Conservation (phyloP, 2,329 filamentous ascomycete genomes). For the Ophiostoma perfectum region DNA sequence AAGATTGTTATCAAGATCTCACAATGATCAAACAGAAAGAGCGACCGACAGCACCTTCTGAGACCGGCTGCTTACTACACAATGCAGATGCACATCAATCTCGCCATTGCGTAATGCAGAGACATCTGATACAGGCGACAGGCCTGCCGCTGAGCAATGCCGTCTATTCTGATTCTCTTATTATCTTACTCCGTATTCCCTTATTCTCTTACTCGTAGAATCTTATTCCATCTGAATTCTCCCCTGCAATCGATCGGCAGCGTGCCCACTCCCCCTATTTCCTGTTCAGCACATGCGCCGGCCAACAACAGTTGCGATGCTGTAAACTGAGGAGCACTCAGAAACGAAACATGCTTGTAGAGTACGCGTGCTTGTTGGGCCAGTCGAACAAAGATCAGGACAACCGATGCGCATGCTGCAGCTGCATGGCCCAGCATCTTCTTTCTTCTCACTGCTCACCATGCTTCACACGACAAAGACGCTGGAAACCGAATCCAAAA, state of each 20-base stretch:
- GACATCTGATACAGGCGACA: too few relatives aligned
- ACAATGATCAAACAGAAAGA: background rate
- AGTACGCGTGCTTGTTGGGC: too few relatives aligned
- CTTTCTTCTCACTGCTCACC: background rate
- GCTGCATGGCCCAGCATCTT: background rate
- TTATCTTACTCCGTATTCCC: background rate
- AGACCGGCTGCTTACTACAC: too few relatives aligned
- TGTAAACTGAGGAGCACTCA: too few relatives aligned
- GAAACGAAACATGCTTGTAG: too few relatives aligned
- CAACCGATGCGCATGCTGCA: background rate
- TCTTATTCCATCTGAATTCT: background rate
- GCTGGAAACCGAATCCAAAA: background rate
- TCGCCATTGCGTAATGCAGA: background rate
- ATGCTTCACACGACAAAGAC: background rate
- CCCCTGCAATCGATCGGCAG: constrained; percentile 20
- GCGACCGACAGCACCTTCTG: background rate
- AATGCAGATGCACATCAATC: background rate
- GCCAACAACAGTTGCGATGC: background rate
- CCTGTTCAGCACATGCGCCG: constrained; percentile 5
- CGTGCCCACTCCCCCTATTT: constrained; percentile 19
- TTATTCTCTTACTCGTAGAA: background rate
- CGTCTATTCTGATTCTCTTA: background rate
- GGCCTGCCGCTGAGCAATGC: too few relatives aligned
- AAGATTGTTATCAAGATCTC: background rate
- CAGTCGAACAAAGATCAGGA: background rate